A percentile compares a stretch with the other conserved stretches of the same genome.
Conservation (phyloP, 2,329 filamentous ascomycete species). For the Byssochlamys sp. region DNA sequence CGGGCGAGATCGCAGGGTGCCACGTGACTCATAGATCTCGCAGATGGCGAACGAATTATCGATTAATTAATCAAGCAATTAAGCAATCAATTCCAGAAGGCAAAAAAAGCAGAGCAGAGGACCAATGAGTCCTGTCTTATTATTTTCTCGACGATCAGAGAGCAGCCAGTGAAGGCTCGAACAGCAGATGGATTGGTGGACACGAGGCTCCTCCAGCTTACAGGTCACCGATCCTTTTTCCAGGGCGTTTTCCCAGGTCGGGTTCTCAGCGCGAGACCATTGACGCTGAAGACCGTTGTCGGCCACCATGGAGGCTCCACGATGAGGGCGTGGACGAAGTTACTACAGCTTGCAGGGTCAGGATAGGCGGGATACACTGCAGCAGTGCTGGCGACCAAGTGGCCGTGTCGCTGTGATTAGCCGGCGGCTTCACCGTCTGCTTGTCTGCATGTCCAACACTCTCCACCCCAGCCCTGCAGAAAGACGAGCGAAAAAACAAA, state of each 20-base stretch:
- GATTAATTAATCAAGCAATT: neutral
- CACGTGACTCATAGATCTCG: constrained; percentile 1
- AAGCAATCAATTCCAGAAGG: neutral
- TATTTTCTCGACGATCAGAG: constrained; percentile 14
- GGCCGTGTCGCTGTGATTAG: neutral
- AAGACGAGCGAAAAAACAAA: too few relatives aligned
- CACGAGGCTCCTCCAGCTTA: neutral
- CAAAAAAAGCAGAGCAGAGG: neutral
- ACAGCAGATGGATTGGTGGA: neutral
- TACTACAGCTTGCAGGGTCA: neutral
- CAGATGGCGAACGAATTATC: neutral
- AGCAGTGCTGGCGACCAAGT: neutral
- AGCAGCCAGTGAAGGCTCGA: neutral
- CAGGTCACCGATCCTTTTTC: neutral
- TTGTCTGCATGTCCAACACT: neutral
- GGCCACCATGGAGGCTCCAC: neutral
- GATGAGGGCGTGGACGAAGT: neutral
- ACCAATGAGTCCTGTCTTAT: constrained; percentile 10
- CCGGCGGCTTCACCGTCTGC: neutral
- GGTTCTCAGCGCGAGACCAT: neutral
- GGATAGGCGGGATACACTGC: neutral
- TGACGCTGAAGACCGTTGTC: neutral
- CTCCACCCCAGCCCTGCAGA: neutral
- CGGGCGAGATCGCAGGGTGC: neutral
- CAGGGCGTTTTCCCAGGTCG: neutral